Evolutionary conservation across 75 land plant genomes (phyloP), one percentile per base, ranked within the genome.

Genomic region (Pinus tabuliformis): DNA sequence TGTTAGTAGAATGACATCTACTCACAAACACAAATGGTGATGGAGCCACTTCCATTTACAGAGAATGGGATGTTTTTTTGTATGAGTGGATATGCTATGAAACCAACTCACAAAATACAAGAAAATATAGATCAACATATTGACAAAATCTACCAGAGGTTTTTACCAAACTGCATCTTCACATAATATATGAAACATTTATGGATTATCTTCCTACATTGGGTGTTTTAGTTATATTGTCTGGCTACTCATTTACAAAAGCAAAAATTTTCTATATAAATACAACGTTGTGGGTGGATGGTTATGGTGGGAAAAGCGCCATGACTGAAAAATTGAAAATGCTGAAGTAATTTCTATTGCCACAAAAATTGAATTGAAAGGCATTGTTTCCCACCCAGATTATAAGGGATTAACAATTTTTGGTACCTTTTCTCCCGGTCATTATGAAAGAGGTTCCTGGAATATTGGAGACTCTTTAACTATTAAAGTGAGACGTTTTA

Each of bases 211-310:
- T 93, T 28, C 89, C 85, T 13, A 76, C 16, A 3, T 85, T 93
- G 61, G 98, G 93, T 73, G 94, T 91, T 61, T 21, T 91, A 62
- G 92, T 95, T 28, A 79, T 95, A 54, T 91, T 94, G 7, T 85
- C 92, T 18, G 98, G 98, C 57, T 94, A 95, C 70, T 95, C 97
- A 96, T 95, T 95, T 76, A 88, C 88, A n/a, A 91, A 91, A 64
- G 86, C 80, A 61, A 77, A 92, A 94, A 83, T 22, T 95, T 89
- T 28, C 33, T 93, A 13, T 54, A 82, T 72, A 80, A 87, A 24
- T 84, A 87, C 45, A 78, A 80, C 49, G 83, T 95, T 42, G 92
- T 89, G 0, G 98, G 98, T 13, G 91, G 94, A 22, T 94, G 91
- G 75, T 78, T 86, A 33, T 85, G 88, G 92, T 84, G 88, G 21